Base-by-base conservation (phyloP, 768 basidiomycete species). In the Pulveroboletus sp. region DNA sequence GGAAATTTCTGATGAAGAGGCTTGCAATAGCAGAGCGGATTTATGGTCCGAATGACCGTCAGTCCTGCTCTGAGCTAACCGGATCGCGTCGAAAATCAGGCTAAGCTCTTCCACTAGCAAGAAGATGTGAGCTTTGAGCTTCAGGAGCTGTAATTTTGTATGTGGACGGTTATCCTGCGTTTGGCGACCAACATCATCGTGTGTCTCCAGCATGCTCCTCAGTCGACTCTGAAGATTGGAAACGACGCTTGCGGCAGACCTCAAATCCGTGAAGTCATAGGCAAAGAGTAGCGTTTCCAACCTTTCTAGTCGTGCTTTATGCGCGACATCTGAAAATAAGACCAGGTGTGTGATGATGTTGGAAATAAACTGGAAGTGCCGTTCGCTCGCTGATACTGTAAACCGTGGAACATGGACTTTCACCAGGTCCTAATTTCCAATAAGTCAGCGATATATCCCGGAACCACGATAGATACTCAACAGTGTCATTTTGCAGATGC, bases 261-360 rank as follows among this genome's bases (percentile, higher is more conserved):
- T 57, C 17, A 88, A 73, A 63, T 93, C 85, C 11, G 83, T 83
- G 62, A 93, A 92, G 70, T 95, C 93, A 67, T 93, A 93, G 11
- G 84, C 84, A 64, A 93, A 89, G 17, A 92, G 72, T 49, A 94
- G 76, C 2, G 81, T 85, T 69, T 95, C 88, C 36, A 96, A 69
- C 58, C 81, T 82, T 56, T 93, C 84, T 52, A 85, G 68, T 13
- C 87, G 83, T 30, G 78, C 80, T 62, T 89, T 87, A 61, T 91
- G 88, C 2, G 82, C 82, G 10, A 87, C 85, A 63, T 98, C 92
- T 16, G 88, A 85, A 68, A 94, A 93, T n/a, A 95, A 79, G 12
- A 97, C 69, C 12, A 98, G 75, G 58, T 93, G 81, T 20, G 86
- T 89, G 55, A 95, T 83, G 57, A 94, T 81, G 63, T 86, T 85